Percentiles rank a stretch among this genome's conserved stretches.
Conservation (phyloP, 768 basidiomycete species). For the Tulasnella sp. region DNA sequence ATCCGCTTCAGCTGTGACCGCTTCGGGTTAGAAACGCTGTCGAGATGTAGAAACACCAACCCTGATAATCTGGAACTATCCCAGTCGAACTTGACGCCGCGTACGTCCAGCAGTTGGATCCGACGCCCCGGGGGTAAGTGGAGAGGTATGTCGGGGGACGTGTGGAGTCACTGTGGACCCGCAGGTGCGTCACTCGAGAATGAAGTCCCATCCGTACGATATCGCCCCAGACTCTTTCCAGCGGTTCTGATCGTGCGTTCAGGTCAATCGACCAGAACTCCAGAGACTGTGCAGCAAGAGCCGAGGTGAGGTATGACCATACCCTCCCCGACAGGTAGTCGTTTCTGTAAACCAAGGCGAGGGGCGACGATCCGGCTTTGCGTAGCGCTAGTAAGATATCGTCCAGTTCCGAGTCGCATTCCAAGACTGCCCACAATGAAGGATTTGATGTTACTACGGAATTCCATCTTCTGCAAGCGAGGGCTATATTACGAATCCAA, state of each 20-base stretch:
- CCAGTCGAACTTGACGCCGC: not conserved
- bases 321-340: not conserved
- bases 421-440: not conserved
- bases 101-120: not conserved
- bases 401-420: not conserved
- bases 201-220: not conserved
- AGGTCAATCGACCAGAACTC: not conserved
- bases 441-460: not conserved
- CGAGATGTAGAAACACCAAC: not conserved
- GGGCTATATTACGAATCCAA: not conserved
- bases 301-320: not conserved
- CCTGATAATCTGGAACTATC: not conserved
- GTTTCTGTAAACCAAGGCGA: not conserved
- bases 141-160: not conserved
- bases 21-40: not conserved
- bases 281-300: not conserved
- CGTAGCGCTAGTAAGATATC: not conserved
- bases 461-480: not conserved
- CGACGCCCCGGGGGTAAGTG: not conserved
- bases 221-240: not conserved
- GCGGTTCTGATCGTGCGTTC: not conserved
- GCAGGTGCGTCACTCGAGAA: not conserved
- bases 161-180: not conserved
- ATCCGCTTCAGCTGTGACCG: not conserved
- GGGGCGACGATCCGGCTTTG: not conserved